A percentile compares a stretch with the other conserved stretches of the same genome.
Conservation (phyloP, 2,329 filamentous ascomycete genomes). For the Cordyceps farinosa region DNA sequence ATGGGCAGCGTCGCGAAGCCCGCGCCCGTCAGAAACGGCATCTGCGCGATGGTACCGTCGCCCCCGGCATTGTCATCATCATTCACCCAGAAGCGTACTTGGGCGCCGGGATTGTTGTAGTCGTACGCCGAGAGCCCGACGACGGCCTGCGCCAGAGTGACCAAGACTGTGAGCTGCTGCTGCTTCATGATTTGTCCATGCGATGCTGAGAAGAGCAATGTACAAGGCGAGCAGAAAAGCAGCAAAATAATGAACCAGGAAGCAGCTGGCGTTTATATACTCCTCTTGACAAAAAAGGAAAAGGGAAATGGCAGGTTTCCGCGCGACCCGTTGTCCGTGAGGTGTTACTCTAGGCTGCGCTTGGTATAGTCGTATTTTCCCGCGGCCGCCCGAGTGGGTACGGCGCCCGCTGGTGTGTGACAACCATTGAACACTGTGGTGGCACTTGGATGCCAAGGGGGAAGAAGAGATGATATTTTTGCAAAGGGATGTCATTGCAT, state of each 20-base stretch:
- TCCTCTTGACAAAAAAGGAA: background rate
- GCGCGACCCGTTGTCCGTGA: background rate
- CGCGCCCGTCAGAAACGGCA: slow-evolving; percentile 20
- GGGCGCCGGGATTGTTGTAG: slow-evolving; percentile 16
- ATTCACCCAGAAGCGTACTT: slow-evolving; percentile 22
- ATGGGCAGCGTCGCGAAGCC: slow-evolving; percentile 27
- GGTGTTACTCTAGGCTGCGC: background rate
- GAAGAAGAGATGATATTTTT: background rate
- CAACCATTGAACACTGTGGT: background rate
- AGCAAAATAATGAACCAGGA: background rate
- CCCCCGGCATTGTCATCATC: slow-evolving; percentile 1
- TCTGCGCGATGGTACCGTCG: slow-evolving; percentile 21
- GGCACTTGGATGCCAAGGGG: background rate
- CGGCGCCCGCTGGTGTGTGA: background rate
- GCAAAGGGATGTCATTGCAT: no score
- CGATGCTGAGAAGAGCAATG: background rate
- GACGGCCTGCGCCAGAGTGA: background rate
- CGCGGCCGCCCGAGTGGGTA: slow-evolving; percentile 6
- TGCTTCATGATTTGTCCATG: background rate
- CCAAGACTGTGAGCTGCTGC: background rate
- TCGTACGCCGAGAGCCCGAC: slow-evolving; percentile 8
- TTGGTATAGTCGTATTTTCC: slow-evolving; percentile 1
- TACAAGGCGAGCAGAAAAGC: background rate
- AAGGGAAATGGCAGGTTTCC: background rate
- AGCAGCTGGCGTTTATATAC: no score